Evolutionary conservation across 164 flowering plant genomes (phyloP).

Genomic region (Akebia trifoliata): DNA sequence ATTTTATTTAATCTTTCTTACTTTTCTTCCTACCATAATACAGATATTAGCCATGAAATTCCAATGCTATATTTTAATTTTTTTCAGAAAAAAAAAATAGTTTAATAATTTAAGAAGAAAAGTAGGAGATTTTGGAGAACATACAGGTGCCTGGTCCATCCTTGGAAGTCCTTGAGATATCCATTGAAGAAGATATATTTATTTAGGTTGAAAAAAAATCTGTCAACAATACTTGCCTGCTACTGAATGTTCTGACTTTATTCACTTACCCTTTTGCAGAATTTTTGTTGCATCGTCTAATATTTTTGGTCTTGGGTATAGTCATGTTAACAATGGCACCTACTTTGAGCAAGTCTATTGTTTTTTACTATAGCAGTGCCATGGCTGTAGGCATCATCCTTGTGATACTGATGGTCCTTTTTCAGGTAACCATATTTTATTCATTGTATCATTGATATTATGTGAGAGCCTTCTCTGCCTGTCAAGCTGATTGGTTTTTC

Average conservation of each 20-base stretch:
- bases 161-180: too few relatives aligned
- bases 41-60: too few relatives aligned
- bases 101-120: too few relatives aligned
- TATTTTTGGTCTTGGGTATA: slow-evolving; percentile 57
- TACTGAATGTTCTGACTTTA: slow-evolving; percentile 2
- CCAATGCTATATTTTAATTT: too few relatives aligned
- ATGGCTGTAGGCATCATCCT: slow-evolving; percentile 83
- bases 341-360: slow-evolving; percentile 56
- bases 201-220: too few relatives aligned
- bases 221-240: neutral
- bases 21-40: too few relatives aligned
- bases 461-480: neutral
- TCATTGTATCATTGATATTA: neutral
- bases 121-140: too few relatives aligned
- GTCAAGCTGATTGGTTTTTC: too few relatives aligned
- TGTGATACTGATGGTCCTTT: slow-evolving; percentile 75
- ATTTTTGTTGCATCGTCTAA: slow-evolving; percentile 43
- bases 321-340: slow-evolving; percentile 55
- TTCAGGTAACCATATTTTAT: slow-evolving; percentile 49
- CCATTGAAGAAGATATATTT: too few relatives aligned
- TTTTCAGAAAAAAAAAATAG: too few relatives aligned
- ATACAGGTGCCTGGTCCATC: too few relatives aligned
- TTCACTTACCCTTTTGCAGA: slow-evolving; percentile 44
- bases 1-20: too few relatives aligned
- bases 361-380: slow-evolving; percentile 80